Percentiles rank a stretch among this genome's conserved stretches.
These are phyloP conservation scores for Cenococcum geophilum DNA, from an alignment of 495 filamentous ascomycete genomes.

Conservation along the genomic window DNA sequence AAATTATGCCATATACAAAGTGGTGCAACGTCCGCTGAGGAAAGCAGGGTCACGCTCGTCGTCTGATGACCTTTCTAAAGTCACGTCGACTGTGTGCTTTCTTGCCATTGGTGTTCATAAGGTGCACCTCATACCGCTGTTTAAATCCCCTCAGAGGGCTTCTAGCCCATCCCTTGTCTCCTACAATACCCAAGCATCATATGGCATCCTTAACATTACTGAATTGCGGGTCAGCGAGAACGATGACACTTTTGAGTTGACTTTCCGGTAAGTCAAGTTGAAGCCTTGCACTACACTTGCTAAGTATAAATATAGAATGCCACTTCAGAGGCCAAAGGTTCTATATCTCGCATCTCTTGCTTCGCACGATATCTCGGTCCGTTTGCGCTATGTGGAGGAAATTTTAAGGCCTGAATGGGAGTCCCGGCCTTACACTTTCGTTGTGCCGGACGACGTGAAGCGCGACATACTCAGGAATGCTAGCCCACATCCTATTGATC, in stretches of 20 bases:
- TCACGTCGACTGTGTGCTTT: conserved; percentile 69
- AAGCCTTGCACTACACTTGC: background rate
- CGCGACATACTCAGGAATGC: conserved; percentile 53
- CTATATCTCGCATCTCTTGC: conserved; percentile 75
- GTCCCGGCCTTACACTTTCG: conserved; percentile 59
- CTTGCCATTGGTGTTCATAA: conserved; percentile 79
- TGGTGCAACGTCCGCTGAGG: conserved; percentile 65
- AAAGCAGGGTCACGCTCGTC: conserved; percentile 57
- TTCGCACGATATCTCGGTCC: conserved; percentile 68
- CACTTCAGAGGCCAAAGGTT: conserved; percentile 55
- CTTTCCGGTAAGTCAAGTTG: conserved; percentile 59
- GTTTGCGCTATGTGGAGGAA: conserved; percentile 64
- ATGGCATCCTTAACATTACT: conserved; percentile 71
- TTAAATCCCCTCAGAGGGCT: conserved; percentile 51
- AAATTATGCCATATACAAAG: conserved; percentile 73
- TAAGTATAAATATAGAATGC: conserved; percentile 45
- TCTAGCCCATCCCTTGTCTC: conserved; percentile 51
- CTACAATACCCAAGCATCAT: conserved; percentile 47
- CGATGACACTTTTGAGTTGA: conserved; percentile 81
- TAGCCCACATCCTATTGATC: conserved; percentile 61
- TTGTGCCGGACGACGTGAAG: conserved; percentile 57
- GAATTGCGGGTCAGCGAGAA: conserved; percentile 58
- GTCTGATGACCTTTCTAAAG: conserved; percentile 70
- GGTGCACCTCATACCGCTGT: conserved; percentile 70
- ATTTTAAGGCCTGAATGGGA: conserved; percentile 81